A percentile compares a stretch with the other conserved stretches of the same genome.
Evolutionary conservation across 164 flowering plant species (phyloP).

Genomic region (Stephania cephalantha): DNA sequence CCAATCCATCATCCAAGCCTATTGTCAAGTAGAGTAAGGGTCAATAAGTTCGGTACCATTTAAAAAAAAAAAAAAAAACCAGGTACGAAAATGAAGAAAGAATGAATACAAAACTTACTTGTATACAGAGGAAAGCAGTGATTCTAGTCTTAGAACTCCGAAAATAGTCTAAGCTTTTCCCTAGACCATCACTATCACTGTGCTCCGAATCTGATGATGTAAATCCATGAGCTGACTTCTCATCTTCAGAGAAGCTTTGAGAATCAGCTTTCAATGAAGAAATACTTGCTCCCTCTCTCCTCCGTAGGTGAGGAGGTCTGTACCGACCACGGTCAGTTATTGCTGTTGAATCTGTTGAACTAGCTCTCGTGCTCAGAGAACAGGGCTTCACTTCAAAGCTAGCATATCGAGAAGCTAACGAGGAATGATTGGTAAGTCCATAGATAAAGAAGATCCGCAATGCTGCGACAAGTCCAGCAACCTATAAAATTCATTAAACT

Average conservation of each 20-base stretch:
- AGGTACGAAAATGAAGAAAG: background rate
- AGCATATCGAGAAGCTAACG: constrained; percentile 16
- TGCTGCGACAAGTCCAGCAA: constrained; percentile 69
- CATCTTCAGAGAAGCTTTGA: constrained; percentile 32
- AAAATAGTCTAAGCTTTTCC: constrained; percentile 28
- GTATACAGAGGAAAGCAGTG: constrained; percentile 75
- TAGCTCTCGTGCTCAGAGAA: constrained; percentile 18
- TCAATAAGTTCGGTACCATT: too few species aligned
- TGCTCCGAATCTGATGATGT: constrained; percentile 92
- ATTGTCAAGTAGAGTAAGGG: too few species aligned
- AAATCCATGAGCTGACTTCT: constrained; percentile 28
- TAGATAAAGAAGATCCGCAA: constrained; percentile 57
- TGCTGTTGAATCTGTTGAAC: constrained; percentile 25
- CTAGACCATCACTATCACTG: constrained; percentile 76
- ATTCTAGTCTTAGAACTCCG: constrained; percentile 64
- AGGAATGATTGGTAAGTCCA: constrained; percentile 43
- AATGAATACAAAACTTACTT: constrained; percentile 36
- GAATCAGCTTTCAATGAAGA: constrained; percentile 27
- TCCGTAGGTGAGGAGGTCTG: constrained; percentile 90
- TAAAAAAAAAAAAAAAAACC: too few species aligned
- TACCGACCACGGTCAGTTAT: constrained; percentile 38
- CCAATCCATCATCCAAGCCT: too few species aligned
- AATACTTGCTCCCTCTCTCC: constrained; percentile 29
- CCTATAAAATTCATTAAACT: constrained; percentile 34
- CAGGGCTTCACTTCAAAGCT: constrained; percentile 19